Evolutionary conservation across 2,329 filamentous ascomycete genomes (phyloP).

Genomic region (Apiospora marii): DNA sequence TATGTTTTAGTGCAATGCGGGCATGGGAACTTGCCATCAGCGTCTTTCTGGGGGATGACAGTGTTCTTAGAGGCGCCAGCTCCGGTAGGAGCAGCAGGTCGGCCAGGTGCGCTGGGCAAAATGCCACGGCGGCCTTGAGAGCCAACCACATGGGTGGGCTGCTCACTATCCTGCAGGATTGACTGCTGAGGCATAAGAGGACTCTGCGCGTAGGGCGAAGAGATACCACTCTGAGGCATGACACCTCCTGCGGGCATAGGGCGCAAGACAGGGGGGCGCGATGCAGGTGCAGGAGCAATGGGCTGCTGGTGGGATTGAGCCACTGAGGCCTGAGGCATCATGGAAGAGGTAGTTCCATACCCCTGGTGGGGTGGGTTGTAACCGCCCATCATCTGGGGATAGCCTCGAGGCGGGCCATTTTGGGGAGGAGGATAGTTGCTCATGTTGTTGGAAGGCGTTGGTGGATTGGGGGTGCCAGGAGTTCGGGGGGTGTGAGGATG

Average conservation of each 20-base stretch:
- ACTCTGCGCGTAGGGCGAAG: constrained; percentile 67
- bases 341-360: constrained; percentile 64
- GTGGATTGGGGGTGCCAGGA: constrained; percentile 69
- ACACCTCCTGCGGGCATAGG: constrained; percentile 76
- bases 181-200: constrained; percentile 62
- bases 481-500: constrained; percentile 70
- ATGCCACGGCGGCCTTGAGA: constrained; percentile 93
- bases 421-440: constrained; percentile 59
- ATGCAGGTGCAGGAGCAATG: constrained; percentile 75
- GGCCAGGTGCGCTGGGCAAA: constrained; percentile 86
- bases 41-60: constrained; percentile 91
- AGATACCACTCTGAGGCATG: constrained; percentile 64
- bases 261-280: constrained; percentile 67
- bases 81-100: constrained; percentile 79
- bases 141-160: constrained; percentile 90
- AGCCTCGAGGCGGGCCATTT: constrained; percentile 53
- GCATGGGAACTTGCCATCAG: constrained; percentile 97
- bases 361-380: constrained; percentile 61
- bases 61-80: constrained; percentile 77
- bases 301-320: constrained; percentile 76
- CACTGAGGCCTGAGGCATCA: constrained; percentile 73
- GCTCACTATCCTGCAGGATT: constrained; percentile 63
- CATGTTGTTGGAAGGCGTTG: constrained; percentile 62
- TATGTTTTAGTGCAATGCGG: constrained; percentile 99
- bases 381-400: constrained; percentile 63